Evolutionary conservation across 2,329 filamentous ascomycete genomes (phyloP).

Genomic region (Colletotrichum sansevieriae): DNA sequence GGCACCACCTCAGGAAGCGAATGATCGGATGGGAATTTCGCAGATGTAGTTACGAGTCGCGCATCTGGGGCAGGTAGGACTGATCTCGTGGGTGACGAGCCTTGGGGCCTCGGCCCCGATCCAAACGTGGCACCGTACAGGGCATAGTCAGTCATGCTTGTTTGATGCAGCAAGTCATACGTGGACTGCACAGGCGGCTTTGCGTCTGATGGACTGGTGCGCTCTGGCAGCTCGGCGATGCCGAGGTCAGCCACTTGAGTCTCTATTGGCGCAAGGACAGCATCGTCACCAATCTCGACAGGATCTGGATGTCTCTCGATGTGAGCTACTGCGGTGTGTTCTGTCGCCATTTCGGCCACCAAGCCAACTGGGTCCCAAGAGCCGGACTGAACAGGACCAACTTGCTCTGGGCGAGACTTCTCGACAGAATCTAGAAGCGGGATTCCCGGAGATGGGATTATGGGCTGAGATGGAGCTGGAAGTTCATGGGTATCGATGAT

Average conservation of each 20-base stretch:
- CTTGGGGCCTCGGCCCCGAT: slow-evolving; percentile 33
- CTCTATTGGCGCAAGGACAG: slow-evolving; percentile 53
- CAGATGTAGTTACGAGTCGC: too few species aligned
- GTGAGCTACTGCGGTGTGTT: slow-evolving; percentile 54
- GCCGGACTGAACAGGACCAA: slow-evolving; percentile 44
- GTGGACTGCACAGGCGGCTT: slow-evolving; percentile 27
- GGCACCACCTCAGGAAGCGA: background rate
- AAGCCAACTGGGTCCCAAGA: slow-evolving; percentile 57
- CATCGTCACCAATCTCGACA: slow-evolving; percentile 59
- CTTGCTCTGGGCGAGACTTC: slow-evolving; percentile 48
- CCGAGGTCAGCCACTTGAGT: slow-evolving; percentile 45
- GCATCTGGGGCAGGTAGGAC: background rate
- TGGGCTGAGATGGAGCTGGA: background rate
- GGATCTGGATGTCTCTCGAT: slow-evolving; percentile 60
- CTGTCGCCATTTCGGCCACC: slow-evolving; percentile 63
- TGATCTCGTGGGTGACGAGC: slow-evolving; percentile 1
- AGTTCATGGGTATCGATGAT: slow-evolving; percentile 1
- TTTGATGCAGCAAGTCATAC: slow-evolving; percentile 40
- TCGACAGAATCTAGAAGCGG: slow-evolving; percentile 53
- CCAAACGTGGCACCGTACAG: slow-evolving; percentile 42
- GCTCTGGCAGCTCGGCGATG: slow-evolving; percentile 56
- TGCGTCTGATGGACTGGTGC: slow-evolving; percentile 48
- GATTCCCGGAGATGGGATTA: slow-evolving; percentile 37
- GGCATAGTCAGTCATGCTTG: slow-evolving; percentile 34
- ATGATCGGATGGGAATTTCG: background rate